Percentiles rank a stretch among this genome's conserved stretches.
These are phyloP conservation scores for Colletotrichum camelliae DNA, from an alignment of 2,329 filamentous ascomycete species.

Conservation along the genomic window DNA sequence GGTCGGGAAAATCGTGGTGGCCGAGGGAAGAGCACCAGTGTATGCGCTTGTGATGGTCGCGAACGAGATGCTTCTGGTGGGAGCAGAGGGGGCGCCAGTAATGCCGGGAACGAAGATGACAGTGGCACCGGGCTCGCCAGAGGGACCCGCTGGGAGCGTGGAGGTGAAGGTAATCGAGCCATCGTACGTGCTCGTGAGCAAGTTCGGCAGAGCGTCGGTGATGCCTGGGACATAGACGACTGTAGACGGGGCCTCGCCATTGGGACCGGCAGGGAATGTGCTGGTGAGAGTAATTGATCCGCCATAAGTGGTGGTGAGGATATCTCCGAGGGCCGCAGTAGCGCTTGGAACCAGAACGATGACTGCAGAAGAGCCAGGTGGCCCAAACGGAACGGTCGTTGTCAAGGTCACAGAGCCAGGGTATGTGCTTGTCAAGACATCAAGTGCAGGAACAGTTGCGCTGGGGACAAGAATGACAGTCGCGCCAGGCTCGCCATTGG, in stretches of 20 bases:
- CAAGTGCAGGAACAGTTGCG: background rate
- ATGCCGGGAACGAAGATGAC: background rate
- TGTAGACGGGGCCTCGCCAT: background rate
- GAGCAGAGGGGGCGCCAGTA: background rate
- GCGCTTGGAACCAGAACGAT: background rate
- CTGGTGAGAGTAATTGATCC: background rate
- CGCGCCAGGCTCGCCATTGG: background rate
- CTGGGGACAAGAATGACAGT: background rate
- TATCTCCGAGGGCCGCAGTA: background rate
- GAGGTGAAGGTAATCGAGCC: background rate
- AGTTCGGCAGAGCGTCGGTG: background rate
- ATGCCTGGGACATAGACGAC: background rate
- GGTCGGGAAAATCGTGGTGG: background rate
- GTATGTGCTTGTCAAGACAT: conserved; percentile 6
- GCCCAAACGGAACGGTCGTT: background rate
- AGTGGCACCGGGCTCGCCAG: background rate
- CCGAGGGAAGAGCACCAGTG: background rate
- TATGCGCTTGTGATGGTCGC: background rate
- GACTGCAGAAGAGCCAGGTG: background rate
- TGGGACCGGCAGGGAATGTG: background rate
- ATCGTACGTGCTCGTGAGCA: background rate
- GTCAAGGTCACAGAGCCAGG: background rate
- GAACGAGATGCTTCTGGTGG: conserved; percentile 1
- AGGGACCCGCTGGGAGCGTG: background rate
- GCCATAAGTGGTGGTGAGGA: background rate